These are phyloP conservation scores for Penicillium paxilli DNA, from an alignment of 495 filamentous ascomycete genomes.

Conservation along the genomic window DNA sequence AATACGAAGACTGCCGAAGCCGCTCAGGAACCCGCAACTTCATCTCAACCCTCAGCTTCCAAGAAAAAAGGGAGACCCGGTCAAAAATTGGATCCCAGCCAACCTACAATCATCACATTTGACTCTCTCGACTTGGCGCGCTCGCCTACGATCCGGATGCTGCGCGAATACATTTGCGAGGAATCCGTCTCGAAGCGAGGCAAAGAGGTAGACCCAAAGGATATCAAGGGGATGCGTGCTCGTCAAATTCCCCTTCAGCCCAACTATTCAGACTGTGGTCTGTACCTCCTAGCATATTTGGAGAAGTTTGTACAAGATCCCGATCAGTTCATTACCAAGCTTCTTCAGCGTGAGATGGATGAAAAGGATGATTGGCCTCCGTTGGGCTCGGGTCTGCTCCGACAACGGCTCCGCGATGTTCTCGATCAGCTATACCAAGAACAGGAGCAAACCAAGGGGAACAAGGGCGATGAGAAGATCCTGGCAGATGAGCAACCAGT, in stretches of 20 bases:
- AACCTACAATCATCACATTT: conserved; percentile 78
- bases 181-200: conserved; percentile 72
- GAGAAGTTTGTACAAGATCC: conserved; percentile 75
- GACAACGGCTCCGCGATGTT: conserved; percentile 53
- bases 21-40: not conserved
- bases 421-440: conserved; percentile 48
- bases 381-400: conserved; percentile 52
- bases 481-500: conserved; percentile 37
- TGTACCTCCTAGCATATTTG: conserved; percentile 81
- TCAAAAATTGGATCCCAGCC: conserved; percentile 27
- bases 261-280: conserved; percentile 86
- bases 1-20: not conserved
- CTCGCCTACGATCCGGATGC: conserved; percentile 55
- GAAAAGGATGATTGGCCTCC: conserved; percentile 52
- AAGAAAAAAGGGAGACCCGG: conserved; percentile 33
- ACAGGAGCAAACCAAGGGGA: conserved; percentile 35
- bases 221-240: conserved; percentile 65
- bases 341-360: conserved; percentile 50
- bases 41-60: conserved; percentile 13
- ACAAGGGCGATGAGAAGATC: conserved; percentile 9
- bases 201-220: conserved; percentile 52
- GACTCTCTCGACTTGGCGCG: conserved; percentile 76
- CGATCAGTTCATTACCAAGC: conserved; percentile 58
- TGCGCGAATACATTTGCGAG: conserved; percentile 74
- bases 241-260: conserved; percentile 72